Percentiles rank a stretch among this genome's conserved stretches.
These are phyloP conservation scores for Mortierella sp. DNA, from an alignment of 371 early-diverging fungal genomes.

Conservation along the genomic window DNA sequence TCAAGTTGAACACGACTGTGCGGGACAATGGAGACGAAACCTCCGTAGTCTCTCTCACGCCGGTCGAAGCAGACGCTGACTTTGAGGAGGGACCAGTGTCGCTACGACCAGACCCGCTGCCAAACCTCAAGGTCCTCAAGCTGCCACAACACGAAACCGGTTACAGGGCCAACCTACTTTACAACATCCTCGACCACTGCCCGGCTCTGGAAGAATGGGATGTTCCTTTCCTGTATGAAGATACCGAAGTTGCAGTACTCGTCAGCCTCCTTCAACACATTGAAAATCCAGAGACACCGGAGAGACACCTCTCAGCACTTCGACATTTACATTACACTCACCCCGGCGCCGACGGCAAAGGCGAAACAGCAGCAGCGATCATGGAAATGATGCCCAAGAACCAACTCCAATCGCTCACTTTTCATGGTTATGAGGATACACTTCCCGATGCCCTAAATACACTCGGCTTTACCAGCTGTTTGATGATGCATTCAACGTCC, in stretches of 20 bases:
- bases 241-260: too few species aligned
- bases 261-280: too few species aligned
- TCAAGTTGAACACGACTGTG: background rate
- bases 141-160: background rate
- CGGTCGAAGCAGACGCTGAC: background rate
- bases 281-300: too few species aligned
- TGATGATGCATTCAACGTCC: background rate
- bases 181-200: background rate
- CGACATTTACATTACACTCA: background rate
- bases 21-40: background rate
- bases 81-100: too few species aligned
- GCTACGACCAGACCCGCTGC: background rate
- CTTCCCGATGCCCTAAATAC: background rate
- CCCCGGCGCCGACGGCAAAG: background rate
- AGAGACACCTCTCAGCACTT: background rate
- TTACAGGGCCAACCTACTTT: background rate
- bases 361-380: background rate
- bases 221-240: background rate
- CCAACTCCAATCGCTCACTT: background rate
- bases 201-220: conserved; percentile 1
- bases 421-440: background rate
- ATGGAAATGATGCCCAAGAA: background rate
- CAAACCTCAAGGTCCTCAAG: background rate
- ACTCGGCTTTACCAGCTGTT: background rate
- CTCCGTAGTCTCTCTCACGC: background rate